phyloP scores from a whole-genome alignment of 208 protist species.

The Trypanosoma theileri region DNA sequence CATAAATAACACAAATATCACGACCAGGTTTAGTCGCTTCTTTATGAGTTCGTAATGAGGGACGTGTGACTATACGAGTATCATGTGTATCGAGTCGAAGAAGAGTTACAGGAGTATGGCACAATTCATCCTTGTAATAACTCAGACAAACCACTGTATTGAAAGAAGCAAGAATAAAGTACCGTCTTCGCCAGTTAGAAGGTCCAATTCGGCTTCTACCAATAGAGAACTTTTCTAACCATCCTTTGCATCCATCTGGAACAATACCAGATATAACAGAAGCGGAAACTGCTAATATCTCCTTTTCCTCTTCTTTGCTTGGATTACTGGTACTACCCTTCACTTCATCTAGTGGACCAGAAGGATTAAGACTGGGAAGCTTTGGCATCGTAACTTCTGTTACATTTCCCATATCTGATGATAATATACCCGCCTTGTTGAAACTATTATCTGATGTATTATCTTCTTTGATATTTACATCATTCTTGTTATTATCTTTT shows the following conservation, averaged over 20 bases:
- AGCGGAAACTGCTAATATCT: constrained; percentile 10
- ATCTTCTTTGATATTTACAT: neutral
- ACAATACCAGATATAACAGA: constrained; percentile 10
- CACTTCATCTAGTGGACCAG: neutral
- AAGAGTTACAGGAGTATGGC: constrained; percentile 43
- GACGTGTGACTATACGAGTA: constrained; percentile 55
- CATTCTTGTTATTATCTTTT: neutral
- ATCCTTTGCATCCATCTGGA: constrained; percentile 41
- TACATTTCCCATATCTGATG: constrained; percentile 3
- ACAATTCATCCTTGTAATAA: constrained; percentile 61
- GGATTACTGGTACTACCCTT: constrained; percentile 17
- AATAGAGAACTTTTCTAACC: constrained; percentile 68
- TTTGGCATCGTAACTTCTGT: constrained; percentile 13
- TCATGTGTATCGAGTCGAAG: constrained; percentile 41
- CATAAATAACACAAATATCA: constrained; percentile 59
- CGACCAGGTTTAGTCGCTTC: constrained; percentile 48
- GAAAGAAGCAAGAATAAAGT: constrained; percentile 50
- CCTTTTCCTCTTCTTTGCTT: constrained; percentile 9
- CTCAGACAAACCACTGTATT: constrained; percentile 40
- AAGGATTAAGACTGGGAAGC: constrained; percentile 4
- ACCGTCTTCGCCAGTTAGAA: constrained; percentile 58
- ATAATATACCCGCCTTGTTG: too few relatives aligned
- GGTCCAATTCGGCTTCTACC: constrained; percentile 37
- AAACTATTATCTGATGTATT: too few relatives aligned
- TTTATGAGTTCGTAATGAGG: constrained; percentile 52